Evolutionary conservation across 306 rosid species (phyloP).

Genomic region (Ormosia semicastrata): DNA sequence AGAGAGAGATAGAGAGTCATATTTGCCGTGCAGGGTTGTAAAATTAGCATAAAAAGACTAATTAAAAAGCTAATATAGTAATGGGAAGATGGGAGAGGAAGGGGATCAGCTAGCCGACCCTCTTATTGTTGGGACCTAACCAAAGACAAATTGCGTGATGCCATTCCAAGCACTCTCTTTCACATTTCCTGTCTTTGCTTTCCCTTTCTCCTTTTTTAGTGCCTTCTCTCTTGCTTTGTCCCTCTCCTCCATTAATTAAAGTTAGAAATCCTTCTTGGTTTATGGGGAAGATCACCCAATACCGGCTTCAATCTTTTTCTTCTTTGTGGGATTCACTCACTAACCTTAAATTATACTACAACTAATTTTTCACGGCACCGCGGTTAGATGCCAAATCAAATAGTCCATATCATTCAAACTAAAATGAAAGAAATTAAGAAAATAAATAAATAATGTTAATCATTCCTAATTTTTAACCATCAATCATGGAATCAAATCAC

Average conservation of each 20-base stretch:
- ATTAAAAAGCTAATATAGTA: background rate
- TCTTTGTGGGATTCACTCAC: constrained; percentile 20
- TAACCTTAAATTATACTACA: constrained; percentile 10
- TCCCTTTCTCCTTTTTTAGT: constrained; percentile 14
- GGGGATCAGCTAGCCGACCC: constrained; percentile 37
- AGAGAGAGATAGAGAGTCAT: background rate
- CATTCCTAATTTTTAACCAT: background rate
- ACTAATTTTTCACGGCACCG: constrained; percentile 9
- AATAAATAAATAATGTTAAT: background rate
- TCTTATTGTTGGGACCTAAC: constrained; percentile 55
- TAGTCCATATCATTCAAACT: background rate
- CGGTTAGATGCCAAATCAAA: constrained; percentile 3
- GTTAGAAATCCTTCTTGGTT: constrained; percentile 57
- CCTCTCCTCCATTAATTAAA: constrained; percentile 44
- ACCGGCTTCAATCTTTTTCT: constrained; percentile 30
- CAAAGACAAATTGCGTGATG: constrained; percentile 66
- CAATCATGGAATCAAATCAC: constrained; percentile 5
- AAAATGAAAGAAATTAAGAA: background rate
- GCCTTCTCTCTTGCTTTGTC: constrained; percentile 53
- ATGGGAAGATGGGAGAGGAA: background rate
- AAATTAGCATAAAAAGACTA: constrained; percentile 3
- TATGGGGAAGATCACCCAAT: constrained; percentile 56
- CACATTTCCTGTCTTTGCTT: constrained; percentile 35
- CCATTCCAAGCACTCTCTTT: constrained; percentile 70
- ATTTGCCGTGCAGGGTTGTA: constrained; percentile 51